Evolutionary conservation across 257 asterid species (phyloP).

Genomic region (Solanum okadae): DNA sequence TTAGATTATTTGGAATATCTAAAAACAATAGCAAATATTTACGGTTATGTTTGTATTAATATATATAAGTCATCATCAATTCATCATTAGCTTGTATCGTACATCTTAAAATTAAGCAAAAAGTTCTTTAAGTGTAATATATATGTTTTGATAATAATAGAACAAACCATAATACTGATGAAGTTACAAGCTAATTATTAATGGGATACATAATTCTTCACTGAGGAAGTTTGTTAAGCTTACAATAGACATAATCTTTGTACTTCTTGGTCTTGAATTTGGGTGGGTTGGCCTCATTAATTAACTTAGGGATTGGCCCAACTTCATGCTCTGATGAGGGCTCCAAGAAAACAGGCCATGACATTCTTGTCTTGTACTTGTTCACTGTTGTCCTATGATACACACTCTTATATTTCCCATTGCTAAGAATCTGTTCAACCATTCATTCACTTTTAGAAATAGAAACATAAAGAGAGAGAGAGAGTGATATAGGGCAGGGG

Average conservation of each 20-base stretch:
- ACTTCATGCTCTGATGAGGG: constrained; percentile 52
- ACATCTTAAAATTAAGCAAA: not conserved
- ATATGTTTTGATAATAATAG: not conserved
- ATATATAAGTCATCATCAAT: not conserved
- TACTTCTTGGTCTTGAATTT: constrained; percentile 57
- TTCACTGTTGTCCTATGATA: constrained; percentile 48
- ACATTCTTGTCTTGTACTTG: constrained; percentile 66
- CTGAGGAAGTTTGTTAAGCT: constrained; percentile 79
- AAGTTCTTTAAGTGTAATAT: not conserved
- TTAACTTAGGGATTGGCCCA: constrained; percentile 52
- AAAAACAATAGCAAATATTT: no score
- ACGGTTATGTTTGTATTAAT: not conserved
- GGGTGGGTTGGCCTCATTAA: constrained; percentile 28
- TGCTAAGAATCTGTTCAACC: constrained; percentile 49
- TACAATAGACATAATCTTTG: constrained; percentile 58
- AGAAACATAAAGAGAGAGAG: not conserved
- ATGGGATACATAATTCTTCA: constrained; percentile 1
- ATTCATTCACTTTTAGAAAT: not conserved
- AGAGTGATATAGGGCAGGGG: not conserved
- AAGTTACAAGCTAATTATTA: not conserved
- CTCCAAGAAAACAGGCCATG: constrained; percentile 79
- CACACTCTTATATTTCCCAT: constrained; percentile 62
- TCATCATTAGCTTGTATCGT: not conserved
- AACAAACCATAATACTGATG: not conserved
- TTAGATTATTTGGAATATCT: no score